A percentile compares a stretch with the other conserved stretches of the same genome.
Evolutionary conservation across 73 alveolate genomes (phyloP).

Genomic region (Paramecium tetraurelia): DNA sequence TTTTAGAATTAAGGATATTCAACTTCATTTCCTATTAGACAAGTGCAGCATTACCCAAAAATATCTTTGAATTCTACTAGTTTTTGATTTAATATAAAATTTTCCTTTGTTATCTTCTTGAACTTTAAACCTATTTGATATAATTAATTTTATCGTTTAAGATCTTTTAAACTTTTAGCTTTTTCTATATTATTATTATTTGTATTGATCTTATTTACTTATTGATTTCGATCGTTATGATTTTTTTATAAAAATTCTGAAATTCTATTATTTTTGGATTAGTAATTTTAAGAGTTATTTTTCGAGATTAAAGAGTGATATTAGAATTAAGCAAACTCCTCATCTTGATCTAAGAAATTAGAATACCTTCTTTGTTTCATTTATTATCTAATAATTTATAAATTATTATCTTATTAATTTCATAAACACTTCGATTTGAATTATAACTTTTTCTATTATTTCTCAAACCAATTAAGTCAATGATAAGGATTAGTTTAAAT

Average conservation of each 20-base stretch:
- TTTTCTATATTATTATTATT: background rate
- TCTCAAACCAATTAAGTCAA: background rate
- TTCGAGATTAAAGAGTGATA: background rate
- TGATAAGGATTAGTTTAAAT: no score
- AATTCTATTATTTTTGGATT: background rate
- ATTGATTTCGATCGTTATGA: background rate
- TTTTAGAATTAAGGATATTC: background rate
- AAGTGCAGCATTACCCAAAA: background rate
- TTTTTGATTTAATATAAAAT: background rate
- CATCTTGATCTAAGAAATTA: background rate
- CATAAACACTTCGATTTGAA: background rate
- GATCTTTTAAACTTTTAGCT: background rate
- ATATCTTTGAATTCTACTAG: background rate
- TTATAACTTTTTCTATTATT: background rate
- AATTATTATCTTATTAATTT: background rate
- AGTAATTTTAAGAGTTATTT: background rate
- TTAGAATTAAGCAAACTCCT: background rate
- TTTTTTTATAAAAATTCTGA: background rate
- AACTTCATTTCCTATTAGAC: background rate
- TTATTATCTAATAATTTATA: background rate
- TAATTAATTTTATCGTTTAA: background rate
- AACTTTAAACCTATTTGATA: background rate
- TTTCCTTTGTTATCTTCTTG: background rate
- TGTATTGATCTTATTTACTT: background rate
- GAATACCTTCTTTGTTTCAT: background rate